phyloP scores from a whole-genome alignment of 495 filamentous ascomycete genomes.

The Tricharina praecox region DNA sequence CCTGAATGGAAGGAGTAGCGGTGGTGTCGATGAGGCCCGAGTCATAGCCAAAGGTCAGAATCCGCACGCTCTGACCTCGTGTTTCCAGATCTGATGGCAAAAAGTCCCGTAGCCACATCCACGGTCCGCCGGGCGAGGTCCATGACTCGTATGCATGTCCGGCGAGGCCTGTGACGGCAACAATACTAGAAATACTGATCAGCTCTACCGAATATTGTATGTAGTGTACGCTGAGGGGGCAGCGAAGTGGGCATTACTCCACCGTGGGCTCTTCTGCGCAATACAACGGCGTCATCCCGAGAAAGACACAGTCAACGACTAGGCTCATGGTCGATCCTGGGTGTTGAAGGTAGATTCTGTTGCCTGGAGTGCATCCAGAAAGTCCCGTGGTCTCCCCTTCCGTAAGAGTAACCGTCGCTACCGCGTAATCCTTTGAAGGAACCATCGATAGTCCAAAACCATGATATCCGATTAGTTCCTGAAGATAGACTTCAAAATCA shows the following conservation, averaged over 20 bases:
- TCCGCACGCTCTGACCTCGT: neutral
- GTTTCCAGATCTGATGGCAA: conserved; percentile 6
- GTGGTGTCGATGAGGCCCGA: conserved; percentile 1
- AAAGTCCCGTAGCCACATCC: conserved; percentile 17
- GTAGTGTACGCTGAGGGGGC: neutral
- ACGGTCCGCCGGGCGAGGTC: neutral
- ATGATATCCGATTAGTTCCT: neutral
- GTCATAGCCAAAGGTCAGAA: conserved; percentile 15
- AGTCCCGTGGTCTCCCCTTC: neutral
- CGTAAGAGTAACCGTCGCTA: conserved; percentile 1
- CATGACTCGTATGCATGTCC: conserved; percentile 10
- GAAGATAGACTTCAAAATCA: neutral
- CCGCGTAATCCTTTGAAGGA: neutral
- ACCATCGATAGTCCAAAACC: neutral
- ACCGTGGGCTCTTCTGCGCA: neutral
- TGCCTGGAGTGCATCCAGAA: too few species aligned
- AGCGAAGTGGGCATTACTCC: conserved; percentile 2
- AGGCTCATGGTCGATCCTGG: too few species aligned
- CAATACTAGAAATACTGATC: neutral
- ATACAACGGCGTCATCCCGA: conserved; percentile 11
- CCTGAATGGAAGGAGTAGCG: neutral
- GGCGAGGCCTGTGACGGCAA: conserved; percentile 5
- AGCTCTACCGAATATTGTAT: neutral
- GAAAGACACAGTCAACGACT: conserved; percentile 6
- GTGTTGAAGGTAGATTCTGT: too few species aligned